Evolutionary conservation across 1,284 basidiomycete species (phyloP), one percentile per base, ranked within the genome.

Genomic region (Cerioporus squamosus): DNA sequence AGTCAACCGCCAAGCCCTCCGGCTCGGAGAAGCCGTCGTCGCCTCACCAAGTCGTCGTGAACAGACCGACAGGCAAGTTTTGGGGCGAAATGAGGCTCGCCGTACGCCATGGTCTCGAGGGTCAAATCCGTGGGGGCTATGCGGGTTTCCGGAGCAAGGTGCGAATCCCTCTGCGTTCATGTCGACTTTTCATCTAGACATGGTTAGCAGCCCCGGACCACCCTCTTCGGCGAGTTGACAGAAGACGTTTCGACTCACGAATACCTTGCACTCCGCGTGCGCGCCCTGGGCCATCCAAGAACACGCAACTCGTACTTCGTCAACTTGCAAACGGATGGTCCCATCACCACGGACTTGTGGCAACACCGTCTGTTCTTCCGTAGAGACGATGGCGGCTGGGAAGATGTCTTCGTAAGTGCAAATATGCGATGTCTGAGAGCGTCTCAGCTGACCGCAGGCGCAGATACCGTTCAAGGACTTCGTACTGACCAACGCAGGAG

Each of bases 351-450:
- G 22, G 94, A 95, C 72, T 77, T 97, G 20, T 97, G 94, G 87
- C 95, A 96, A 69, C 94, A 97, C 68, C 81, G 92, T 38, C 77
- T 97, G 38, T 93, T 86, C 74, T 91, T 95, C 71, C 79, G 83
- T 55, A 81, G 84, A 51, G 77, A 80, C 22, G 87, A 91, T 53
- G 88, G 87, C 17, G 78, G 79, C 10, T 97, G 95, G 94, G 91
- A 95, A 72, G 90, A 94, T 67, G 75, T 96, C 10, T 87, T 90
- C 65, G 93, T 93, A 64, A 69, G 88, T 80, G 15, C 26, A 39
- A 29, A 43, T 49, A 52, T 46, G 38, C 51, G 29, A 43, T 59
- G 38, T 29, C 33, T 44, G 44, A 49, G 38, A 42, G 42, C 39
- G 59, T 48, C 3, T 48, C 52, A 51, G 51, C 44, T 66, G 43